Evolutionary conservation across 169 alveolate genomes (phyloP).

Genomic region (Plasmodium gallinaceum): DNA sequence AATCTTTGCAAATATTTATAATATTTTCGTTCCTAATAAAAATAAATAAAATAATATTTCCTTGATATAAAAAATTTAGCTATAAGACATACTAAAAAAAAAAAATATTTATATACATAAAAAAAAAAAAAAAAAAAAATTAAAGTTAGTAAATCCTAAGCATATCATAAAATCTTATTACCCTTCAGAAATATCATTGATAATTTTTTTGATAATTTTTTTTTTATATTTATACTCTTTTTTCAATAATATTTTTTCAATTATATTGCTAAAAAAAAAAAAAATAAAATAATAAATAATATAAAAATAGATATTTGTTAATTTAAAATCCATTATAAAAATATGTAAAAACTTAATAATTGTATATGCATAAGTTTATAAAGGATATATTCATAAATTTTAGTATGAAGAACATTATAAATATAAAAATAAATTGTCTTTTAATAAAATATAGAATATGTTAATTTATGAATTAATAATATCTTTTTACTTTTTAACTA

Average conservation of each 20-base stretch:
- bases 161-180: background rate
- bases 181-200: constrained; percentile 56
- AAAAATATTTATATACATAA: background rate
- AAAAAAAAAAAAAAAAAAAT: background rate
- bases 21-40: constrained; percentile 51
- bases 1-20: constrained; percentile 68
- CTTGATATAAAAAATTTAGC: background rate
- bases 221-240: constrained; percentile 67
- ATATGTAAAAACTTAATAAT: background rate
- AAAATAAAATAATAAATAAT: background rate
- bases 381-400: background rate
- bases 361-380: background rate
- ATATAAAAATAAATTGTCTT: no score
- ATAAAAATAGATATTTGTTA: background rate
- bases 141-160: background rate
- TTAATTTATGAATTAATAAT: no score
- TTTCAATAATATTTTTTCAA: constrained; percentile 61
- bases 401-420: no score
- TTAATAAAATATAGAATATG: no score
- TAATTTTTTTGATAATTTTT: constrained; percentile 61
- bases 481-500: no score
- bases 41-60: background rate
- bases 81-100: background rate
- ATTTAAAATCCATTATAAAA: background rate
- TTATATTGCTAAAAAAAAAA: constrained; percentile 41